Evolutionary conservation across 2,329 filamentous ascomycete species (phyloP).

Genomic region (Colletotrichum tanaceti): DNA sequence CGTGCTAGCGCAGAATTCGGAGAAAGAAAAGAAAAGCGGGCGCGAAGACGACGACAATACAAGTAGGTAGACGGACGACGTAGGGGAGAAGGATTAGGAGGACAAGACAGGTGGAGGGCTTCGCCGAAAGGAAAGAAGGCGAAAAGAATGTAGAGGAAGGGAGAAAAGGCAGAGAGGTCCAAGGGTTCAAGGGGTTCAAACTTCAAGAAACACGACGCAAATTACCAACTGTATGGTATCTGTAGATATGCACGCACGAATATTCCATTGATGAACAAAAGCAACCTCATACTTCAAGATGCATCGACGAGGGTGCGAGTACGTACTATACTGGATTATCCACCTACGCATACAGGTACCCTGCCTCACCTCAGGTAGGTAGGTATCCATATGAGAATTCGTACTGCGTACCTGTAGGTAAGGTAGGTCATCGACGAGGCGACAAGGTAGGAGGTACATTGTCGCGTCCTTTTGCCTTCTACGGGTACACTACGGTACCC

Average conservation of each 20-base stretch:
- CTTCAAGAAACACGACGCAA: neutral
- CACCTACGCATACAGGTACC: neutral
- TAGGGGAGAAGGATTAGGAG: neutral
- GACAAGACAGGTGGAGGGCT: slow-evolving; percentile 2
- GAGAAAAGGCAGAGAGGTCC: neutral
- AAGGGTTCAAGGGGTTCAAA: neutral
- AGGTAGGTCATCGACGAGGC: too few species aligned
- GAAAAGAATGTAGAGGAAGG: neutral
- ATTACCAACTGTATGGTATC: neutral
- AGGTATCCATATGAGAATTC: neutral
- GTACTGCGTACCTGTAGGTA: too few species aligned
- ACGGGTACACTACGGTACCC: too few species aligned
- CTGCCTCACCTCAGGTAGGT: neutral
- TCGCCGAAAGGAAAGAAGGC: slow-evolving; percentile 8
- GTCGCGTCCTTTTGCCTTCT: too few species aligned
- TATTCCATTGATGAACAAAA: neutral
- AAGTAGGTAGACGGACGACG: neutral
- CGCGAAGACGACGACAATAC: neutral
- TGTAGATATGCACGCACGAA: neutral
- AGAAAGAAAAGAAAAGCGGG: slow-evolving; percentile 1
- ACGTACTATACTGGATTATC: neutral
- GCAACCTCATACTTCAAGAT: neutral
- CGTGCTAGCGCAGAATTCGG: slow-evolving; percentile 17
- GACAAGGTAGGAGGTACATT: too few species aligned
- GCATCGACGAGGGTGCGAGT: neutral